These are phyloP conservation scores for Termitomyces sp. DNA, from an alignment of 768 basidiomycete genomes.

Conservation along the genomic window DNA sequence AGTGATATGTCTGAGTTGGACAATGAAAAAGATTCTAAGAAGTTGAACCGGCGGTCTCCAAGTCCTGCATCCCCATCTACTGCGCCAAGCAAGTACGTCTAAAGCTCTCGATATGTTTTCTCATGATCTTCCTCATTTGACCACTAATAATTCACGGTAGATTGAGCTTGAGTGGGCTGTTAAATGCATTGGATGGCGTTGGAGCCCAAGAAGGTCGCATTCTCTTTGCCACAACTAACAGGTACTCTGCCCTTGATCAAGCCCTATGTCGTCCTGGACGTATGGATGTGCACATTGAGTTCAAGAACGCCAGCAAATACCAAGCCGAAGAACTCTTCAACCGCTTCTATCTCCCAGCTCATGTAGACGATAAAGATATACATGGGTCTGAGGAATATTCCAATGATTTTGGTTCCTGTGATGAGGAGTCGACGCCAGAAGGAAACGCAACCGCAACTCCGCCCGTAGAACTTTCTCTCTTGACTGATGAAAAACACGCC, in stretches of 20 bases:
- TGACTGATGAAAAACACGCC: slow-evolving; percentile 22
- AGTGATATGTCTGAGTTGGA: slow-evolving; percentile 1
- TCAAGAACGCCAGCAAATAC: slow-evolving; percentile 52
- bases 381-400: background rate
- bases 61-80: slow-evolving; percentile 8
- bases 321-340: slow-evolving; percentile 56
- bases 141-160: slow-evolving; percentile 16
- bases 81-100: slow-evolving; percentile 14
- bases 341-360: slow-evolving; percentile 48
- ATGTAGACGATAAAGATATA: slow-evolving; percentile 1
- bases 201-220: slow-evolving; percentile 66
- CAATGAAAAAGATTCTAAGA: background rate
- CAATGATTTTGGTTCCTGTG: background rate
- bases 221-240: slow-evolving; percentile 70
- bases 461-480: background rate
- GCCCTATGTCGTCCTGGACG: slow-evolving; percentile 65
- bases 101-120: background rate
- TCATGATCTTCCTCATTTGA: background rate
- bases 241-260: slow-evolving; percentile 51
- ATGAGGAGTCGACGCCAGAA: background rate
- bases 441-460: background rate
- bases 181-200: slow-evolving; percentile 67
- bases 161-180: slow-evolving; percentile 59
- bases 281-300: slow-evolving; percentile 65
- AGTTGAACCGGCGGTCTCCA: background rate